Evolutionary conservation across 176 grass and related monocot species (phyloP), one percentile per base, ranked within the genome.

Genomic region (Eragrostis nindensis): DNA sequence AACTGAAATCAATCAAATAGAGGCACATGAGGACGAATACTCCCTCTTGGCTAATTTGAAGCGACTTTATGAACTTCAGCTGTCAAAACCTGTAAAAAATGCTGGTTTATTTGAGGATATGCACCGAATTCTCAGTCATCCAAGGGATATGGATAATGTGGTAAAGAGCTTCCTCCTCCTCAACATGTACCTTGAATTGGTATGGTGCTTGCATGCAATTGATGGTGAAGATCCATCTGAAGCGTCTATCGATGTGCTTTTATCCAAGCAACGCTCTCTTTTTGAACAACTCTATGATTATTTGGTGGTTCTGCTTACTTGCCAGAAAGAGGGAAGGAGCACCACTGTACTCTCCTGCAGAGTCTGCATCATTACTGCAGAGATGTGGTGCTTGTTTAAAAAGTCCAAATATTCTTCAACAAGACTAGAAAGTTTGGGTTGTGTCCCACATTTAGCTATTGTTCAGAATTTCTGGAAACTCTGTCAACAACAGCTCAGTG

Each of bases 11-110:
- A 95, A 95, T 55, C 92, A 95, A 75, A 92, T 98, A 56, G 90
- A 84, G 88, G 90, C 92, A 57, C 92, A 92, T 40, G 96, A 92
- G 70, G 96, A 98, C 93, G 96, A 98, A 84, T 98, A 98, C 83
- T 95, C 96, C 19, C 90, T 98, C 86, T 84, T 98, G 86, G 96
- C 95, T 74, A 98, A 98, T 86, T 87, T 98, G 82, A 98, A 98
- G 68, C 49, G 96, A 57, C 78, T 98, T 81, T 92, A 98, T 81
- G 96, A 95, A 87, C 86, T 98, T 86, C 96, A 95, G 61, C 72
- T 98, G 67, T 87, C 88, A 75, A 98, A 93, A 85, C 46, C 81
- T 88, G 81, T 95, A 46, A 72, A 78, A 39, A 84, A 78, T 71
- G 86, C 93, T 77, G 87, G 81, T 84, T 91, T 98, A 86, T 98